Conservation (phyloP, 495 filamentous ascomycete genomes). For the Geoglossum glabrum region DNA sequence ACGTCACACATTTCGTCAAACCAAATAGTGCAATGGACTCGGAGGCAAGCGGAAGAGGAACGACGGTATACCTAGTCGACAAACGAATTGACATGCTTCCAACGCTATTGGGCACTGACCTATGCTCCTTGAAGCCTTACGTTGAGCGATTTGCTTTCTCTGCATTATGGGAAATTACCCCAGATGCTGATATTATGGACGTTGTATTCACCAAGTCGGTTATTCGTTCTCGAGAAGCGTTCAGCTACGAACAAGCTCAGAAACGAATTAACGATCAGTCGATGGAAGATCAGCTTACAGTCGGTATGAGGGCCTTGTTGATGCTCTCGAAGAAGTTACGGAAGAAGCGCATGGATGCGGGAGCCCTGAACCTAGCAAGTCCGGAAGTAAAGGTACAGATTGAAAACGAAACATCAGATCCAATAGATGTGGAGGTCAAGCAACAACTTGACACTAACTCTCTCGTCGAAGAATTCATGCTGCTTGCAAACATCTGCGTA, state of each 20-base stretch:
- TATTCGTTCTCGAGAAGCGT: constrained; percentile 92
- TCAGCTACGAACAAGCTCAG: constrained; percentile 93
- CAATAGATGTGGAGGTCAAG: constrained; percentile 90
- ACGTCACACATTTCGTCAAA: constrained; percentile 95
- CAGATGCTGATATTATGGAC: constrained; percentile 65
- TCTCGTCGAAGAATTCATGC: constrained; percentile 96
- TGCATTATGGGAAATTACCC: constrained; percentile 77
- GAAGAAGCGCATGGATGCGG: constrained; percentile 88
- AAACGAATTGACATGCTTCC: constrained; percentile 99
- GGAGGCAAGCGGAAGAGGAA: constrained; percentile 82
- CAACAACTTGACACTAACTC: constrained; percentile 89
- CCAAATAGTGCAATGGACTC: constrained; percentile 93
- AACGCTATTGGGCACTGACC: constrained; percentile 80
- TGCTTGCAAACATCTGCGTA: constrained; percentile 91
- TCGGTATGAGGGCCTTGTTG: constrained; percentile 74
- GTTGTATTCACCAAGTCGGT: constrained; percentile 86
- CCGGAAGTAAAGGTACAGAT: constrained; percentile 88
- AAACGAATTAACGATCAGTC: constrained; percentile 73
- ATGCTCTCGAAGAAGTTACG: constrained; percentile 84
- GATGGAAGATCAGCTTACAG: constrained; percentile 69
- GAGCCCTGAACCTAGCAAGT: constrained; percentile 82
- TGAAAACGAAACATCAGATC: constrained; percentile 88
- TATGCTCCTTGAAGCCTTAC: constrained; percentile 93
- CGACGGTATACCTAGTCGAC: constrained; percentile 93
- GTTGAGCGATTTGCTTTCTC: constrained; percentile 96